Percentiles rank a stretch among this genome's conserved stretches.
These are phyloP conservation scores for Ogataea paradorogensis DNA, from an alignment of 805 yeast genomes.

Conservation along the genomic window DNA sequence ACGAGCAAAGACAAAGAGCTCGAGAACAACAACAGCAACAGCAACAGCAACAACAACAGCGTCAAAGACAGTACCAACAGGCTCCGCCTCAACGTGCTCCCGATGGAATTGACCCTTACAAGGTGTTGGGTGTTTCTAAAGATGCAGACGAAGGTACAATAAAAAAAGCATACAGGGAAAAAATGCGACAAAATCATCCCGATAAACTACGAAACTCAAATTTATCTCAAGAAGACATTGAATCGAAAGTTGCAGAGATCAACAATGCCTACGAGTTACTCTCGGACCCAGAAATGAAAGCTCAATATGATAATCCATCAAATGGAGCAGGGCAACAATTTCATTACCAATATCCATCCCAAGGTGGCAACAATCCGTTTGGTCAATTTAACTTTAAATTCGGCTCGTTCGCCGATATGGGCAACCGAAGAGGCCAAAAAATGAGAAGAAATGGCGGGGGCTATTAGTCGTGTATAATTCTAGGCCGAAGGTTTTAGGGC, in stretches of 20 bases:
- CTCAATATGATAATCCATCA: conserved; percentile 54
- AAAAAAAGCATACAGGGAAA: conserved; percentile 74
- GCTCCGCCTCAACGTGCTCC: conserved; percentile 26
- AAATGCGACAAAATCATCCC: conserved; percentile 84
- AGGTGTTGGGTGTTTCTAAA: conserved; percentile 62
- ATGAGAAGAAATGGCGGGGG: conserved; percentile 7
- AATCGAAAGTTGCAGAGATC: conserved; percentile 83
- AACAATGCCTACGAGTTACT: conserved; percentile 90
- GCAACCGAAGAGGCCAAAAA: conserved; percentile 2
- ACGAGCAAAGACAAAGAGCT: conserved; percentile 36
- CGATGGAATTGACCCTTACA: conserved; percentile 64
- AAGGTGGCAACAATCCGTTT: conserved; percentile 9
- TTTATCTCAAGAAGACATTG: conserved; percentile 63
- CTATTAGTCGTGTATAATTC: background rate
- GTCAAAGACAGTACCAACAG: conserved; percentile 34
- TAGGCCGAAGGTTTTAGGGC: background rate
- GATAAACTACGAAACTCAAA: conserved; percentile 76
- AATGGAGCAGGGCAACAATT: conserved; percentile 17
- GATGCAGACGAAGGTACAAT: conserved; percentile 71
- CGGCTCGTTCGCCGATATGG: conserved; percentile 8
- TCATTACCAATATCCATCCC: conserved; percentile 1
- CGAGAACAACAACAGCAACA: conserved; percentile 48
- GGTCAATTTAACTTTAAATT: conserved; percentile 6
- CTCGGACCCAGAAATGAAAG: conserved; percentile 60
- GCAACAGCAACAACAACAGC: conserved; percentile 39